phyloP scores from a whole-genome alignment of 2,329 filamentous ascomycete genomes.

The Aspergillus tamarii region DNA sequence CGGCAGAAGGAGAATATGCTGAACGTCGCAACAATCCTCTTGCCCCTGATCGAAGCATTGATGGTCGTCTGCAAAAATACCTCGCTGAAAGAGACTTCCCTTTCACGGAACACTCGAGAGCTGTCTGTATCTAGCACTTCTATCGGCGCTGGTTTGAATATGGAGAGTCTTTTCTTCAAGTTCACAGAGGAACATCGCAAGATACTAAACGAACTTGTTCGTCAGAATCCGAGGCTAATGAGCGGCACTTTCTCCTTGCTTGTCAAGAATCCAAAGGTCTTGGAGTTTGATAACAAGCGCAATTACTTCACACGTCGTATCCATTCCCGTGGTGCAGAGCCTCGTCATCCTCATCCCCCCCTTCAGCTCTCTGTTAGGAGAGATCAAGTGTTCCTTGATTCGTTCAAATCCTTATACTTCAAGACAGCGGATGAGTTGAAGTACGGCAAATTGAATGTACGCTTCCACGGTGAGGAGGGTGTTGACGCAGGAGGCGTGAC shows the following conservation, averaged over 20 bases:
- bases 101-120: conserved; percentile 62
- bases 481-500: conserved; percentile 97
- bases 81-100: conserved; percentile 69
- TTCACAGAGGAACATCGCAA: conserved; percentile 98
- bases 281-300: conserved; percentile 99
- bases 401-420: conserved; percentile 97
- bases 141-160: conserved; percentile 69
- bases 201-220: conserved; percentile 95
- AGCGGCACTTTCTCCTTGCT: conserved; percentile 94
- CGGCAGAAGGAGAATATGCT: conserved; percentile 92
- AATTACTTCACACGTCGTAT: conserved; percentile 97
- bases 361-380: conserved; percentile 88
- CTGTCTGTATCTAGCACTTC: conserved; percentile 74
- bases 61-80: conserved; percentile 99
- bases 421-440: conserved; percentile 97
- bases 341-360: conserved; percentile 72
- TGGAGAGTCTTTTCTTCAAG: conserved; percentile 91
- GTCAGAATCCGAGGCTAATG: conserved; percentile 97
- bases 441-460: conserved; percentile 96
- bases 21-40: conserved; percentile 91
- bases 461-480: conserved; percentile 96
- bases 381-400: conserved; percentile 96
- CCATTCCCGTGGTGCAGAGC: conserved; percentile 72
- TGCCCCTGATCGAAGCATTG: conserved; percentile 91
- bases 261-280: conserved; percentile 97